Percentiles rank a stretch among this genome's conserved stretches.
Evolutionary conservation across 2,329 filamentous ascomycete species (phyloP).

Genomic region (Aspergillus brunneoviolaceus): DNA sequence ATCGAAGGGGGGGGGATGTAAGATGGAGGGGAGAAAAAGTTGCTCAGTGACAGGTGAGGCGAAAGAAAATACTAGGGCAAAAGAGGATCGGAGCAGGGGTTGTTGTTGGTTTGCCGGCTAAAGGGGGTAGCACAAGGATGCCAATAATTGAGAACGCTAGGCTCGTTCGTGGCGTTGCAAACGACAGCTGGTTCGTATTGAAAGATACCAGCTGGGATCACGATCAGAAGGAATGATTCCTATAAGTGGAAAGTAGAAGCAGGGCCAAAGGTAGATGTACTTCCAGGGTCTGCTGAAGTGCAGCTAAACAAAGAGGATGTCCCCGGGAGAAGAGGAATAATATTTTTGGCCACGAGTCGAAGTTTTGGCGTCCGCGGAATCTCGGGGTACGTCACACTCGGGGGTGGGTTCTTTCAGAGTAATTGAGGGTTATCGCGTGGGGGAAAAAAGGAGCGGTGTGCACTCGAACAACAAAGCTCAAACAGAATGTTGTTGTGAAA

Average conservation of each 20-base stretch:
- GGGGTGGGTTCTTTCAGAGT: neutral
- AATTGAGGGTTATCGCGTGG: neutral
- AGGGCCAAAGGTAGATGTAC: neutral
- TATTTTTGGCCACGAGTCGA: slow-evolving; percentile 1
- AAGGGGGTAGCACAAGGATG: slow-evolving; percentile 3
- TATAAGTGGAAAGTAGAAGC: neutral
- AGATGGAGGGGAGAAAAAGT: slow-evolving; percentile 2
- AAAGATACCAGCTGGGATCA: neutral
- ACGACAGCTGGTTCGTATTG: neutral
- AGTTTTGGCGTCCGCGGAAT: neutral
- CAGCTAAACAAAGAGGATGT: slow-evolving; percentile 1
- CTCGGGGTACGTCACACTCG: neutral
- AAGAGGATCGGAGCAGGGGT: slow-evolving; percentile 10
- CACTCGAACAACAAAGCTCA: neutral
- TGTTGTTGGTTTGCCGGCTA: slow-evolving; percentile 5
- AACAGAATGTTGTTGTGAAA: neutral
- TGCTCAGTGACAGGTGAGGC: neutral
- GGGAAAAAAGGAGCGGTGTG: neutral
- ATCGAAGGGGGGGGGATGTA: slow-evolving; percentile 13
- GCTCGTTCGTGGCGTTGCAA: slow-evolving; percentile 6
- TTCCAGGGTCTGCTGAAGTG: neutral
- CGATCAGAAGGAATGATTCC: neutral
- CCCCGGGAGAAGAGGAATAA: neutral
- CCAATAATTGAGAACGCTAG: slow-evolving; percentile 8
- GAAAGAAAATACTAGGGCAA: slow-evolving; percentile 4